Evolutionary conservation across 768 basidiomycete species (phyloP).

Genomic region (Russula griseocarnosa): DNA sequence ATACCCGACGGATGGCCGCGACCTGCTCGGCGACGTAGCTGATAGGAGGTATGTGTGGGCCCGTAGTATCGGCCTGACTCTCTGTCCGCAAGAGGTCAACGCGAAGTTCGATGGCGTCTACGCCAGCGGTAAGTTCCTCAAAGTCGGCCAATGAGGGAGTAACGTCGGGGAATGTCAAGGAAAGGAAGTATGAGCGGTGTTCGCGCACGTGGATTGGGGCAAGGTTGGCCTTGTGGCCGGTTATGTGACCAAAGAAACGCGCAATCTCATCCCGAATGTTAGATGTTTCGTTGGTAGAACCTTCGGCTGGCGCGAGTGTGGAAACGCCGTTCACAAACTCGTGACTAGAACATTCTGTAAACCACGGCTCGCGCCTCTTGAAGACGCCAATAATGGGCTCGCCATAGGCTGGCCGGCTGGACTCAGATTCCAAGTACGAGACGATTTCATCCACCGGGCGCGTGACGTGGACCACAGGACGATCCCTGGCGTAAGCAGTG

Average conservation of each 20-base stretch:
- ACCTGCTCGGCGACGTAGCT: constrained; percentile 80
- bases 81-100: constrained; percentile 76
- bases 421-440: constrained; percentile 71
- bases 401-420: constrained; percentile 80
- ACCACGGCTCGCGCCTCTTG: constrained; percentile 81
- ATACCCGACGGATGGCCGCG: constrained; percentile 67
- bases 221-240: constrained; percentile 64
- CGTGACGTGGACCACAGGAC: constrained; percentile 80
- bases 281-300: constrained; percentile 29
- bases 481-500: constrained; percentile 56
- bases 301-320: constrained; percentile 28
- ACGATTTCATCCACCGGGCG: constrained; percentile 80
- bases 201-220: constrained; percentile 49
- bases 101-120: constrained; percentile 90
- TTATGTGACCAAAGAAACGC: constrained; percentile 87
- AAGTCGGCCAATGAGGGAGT: constrained; percentile 62
- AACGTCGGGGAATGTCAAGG: constrained; percentile 88
- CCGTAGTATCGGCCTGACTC: constrained; percentile 44
- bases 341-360: constrained; percentile 71
- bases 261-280: constrained; percentile 57
- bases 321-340: constrained; percentile 77
- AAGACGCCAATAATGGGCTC: constrained; percentile 85
- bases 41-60: constrained; percentile 56
- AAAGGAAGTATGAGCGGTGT: constrained; percentile 85
- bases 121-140: constrained; percentile 72